Percentiles rank a stretch among this genome's conserved stretches.
Evolutionary conservation across 805 yeast species (phyloP).

Genomic region (baker's yeast (Saccharomyces cerevisiae)): DNA sequence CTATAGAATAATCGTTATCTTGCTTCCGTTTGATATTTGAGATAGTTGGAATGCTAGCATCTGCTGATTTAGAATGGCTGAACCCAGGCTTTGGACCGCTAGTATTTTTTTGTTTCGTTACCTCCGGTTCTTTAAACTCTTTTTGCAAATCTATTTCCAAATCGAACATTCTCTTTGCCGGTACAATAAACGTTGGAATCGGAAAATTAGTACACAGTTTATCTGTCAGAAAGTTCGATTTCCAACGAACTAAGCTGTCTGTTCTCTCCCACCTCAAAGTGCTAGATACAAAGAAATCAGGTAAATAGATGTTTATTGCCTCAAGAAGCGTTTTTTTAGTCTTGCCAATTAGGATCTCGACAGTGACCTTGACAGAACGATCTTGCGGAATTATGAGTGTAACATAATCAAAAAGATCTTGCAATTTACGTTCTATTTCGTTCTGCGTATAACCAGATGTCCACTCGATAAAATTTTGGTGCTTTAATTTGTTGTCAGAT

Average conservation of each 20-base stretch:
- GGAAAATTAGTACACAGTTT: constrained; percentile 16
- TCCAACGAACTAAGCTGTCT: constrained; percentile 16
- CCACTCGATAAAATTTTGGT: constrained; percentile 10
- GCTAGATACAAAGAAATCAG: constrained; percentile 21
- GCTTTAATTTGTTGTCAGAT: constrained; percentile 5
- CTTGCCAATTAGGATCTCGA: constrained; percentile 25
- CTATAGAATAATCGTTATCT: background rate
- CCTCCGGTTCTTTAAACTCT: constrained; percentile 1
- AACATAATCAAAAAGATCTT: constrained; percentile 21
- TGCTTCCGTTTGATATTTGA: background rate
- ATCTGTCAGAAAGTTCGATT: constrained; percentile 17
- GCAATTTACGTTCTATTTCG: constrained; percentile 10
- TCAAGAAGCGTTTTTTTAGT: constrained; percentile 18
- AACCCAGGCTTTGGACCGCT: background rate
- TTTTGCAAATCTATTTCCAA: constrained; percentile 18
- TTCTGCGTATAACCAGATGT: background rate
- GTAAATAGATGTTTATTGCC: constrained; percentile 26
- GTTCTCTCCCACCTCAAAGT: constrained; percentile 22
- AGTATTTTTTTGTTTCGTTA: background rate
- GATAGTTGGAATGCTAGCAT: background rate
- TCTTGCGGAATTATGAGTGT: constrained; percentile 17
- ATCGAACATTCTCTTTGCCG: constrained; percentile 21
- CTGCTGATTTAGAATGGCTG: background rate
- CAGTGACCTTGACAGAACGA: constrained; percentile 20
- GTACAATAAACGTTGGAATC: constrained; percentile 23